Conservation (phyloP, 352 stramenopile genomes). For the Phytopythium boreale region DNA sequence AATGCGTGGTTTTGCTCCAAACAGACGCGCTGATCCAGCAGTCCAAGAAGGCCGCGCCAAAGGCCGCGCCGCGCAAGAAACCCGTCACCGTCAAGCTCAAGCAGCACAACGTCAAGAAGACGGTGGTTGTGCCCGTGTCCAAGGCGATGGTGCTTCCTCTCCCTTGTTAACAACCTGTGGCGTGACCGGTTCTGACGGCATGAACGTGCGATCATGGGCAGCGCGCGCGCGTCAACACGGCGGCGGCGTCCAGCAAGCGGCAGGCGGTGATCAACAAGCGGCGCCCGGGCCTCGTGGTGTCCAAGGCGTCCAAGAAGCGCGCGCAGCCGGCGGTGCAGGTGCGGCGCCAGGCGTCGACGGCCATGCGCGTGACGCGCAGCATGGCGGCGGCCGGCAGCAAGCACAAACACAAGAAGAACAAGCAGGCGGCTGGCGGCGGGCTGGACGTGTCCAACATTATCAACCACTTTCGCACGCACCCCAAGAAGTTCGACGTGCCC, state of each 20-base stretch:
- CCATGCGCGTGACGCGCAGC: constrained; percentile 24
- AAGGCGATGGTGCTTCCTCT: constrained; percentile 48
- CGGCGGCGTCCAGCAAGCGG: constrained; percentile 53
- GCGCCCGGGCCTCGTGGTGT: constrained; percentile 47
- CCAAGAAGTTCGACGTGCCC: constrained; percentile 78
- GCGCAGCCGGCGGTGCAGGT: constrained; percentile 33
- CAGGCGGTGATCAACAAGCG: constrained; percentile 74
- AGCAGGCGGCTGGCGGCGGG: constrained; percentile 21
- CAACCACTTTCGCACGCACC: constrained; percentile 70
- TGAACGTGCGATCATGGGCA: background rate
- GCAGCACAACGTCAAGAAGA: constrained; percentile 75
- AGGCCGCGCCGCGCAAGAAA: constrained; percentile 21
- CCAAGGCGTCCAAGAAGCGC: constrained; percentile 16
- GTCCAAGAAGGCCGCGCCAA: constrained; percentile 16
- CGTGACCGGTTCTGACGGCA: background rate
- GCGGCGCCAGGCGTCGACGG: constrained; percentile 41
- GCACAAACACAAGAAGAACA: constrained; percentile 15
- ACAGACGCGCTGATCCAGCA: constrained; percentile 47
- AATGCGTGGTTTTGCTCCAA: background rate
- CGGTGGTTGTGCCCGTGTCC: constrained; percentile 56
- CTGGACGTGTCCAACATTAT: constrained; percentile 80
- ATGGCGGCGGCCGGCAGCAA: constrained; percentile 10
- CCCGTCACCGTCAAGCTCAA: constrained; percentile 27
- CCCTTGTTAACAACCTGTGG: background rate
- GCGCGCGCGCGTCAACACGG: constrained; percentile 39